Percentiles rank a stretch among this genome's conserved stretches.
These are phyloP conservation scores for Solanum bulbocastanum DNA, from an alignment of 257 asterid genomes.

Conservation along the genomic window DNA sequence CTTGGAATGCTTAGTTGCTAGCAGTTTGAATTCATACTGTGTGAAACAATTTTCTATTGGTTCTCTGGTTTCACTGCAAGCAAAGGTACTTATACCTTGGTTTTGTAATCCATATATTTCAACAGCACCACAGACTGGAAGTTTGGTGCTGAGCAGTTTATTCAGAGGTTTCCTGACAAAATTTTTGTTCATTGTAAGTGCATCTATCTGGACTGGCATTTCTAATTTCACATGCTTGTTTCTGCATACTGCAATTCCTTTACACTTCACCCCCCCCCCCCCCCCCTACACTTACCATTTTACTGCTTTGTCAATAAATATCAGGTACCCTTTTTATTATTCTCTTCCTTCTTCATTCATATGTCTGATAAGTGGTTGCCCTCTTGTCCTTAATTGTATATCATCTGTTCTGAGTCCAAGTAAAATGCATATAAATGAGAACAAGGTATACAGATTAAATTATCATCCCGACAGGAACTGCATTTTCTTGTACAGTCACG, in stretches of 20 bases:
- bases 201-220: neutral
- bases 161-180: slow-evolving; percentile 62
- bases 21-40: neutral
- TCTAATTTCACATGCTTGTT: neutral
- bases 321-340: neutral
- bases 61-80: neutral
- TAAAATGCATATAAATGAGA: neutral
- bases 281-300: neutral
- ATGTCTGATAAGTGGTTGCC: neutral
- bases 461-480: neutral
- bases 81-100: neutral
- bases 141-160: slow-evolving; percentile 77
- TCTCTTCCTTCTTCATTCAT: neutral
- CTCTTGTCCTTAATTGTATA: neutral
- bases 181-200: slow-evolving; percentile 86
- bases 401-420: neutral
- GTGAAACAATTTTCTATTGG: neutral
- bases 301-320: neutral
- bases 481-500: neutral
- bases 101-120: neutral
- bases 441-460: neutral
- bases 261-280: neutral
- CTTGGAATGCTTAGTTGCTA: neutral
- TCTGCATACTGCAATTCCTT: neutral
- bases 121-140: slow-evolving; percentile 86